Percentiles rank a stretch among this genome's conserved stretches.
Conservation (phyloP, 441 rosid species). For the Erodium moschatum region DNA sequence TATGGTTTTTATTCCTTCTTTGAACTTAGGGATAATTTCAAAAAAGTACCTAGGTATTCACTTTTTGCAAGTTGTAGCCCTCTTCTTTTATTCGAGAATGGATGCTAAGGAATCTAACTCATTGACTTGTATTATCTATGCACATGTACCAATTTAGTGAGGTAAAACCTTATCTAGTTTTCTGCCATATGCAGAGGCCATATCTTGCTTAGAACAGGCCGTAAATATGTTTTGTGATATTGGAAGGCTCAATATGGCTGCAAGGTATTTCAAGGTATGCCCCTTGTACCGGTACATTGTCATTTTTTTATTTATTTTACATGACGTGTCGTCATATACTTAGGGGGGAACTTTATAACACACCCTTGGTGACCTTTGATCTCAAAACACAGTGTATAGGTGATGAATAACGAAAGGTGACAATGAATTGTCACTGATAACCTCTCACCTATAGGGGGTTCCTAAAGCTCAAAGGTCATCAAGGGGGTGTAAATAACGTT, state of each 20-base stretch:
- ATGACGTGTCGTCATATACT: neutral
- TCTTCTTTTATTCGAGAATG: neutral
- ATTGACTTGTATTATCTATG: slow-evolving; percentile 6
- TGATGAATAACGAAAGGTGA: too few relatives aligned
- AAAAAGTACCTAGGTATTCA: too few relatives aligned
- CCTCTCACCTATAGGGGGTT: too few relatives aligned
- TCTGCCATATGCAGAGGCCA: slow-evolving; percentile 57
- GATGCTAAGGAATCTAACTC: neutral
- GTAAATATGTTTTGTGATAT: slow-evolving; percentile 75
- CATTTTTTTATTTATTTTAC: neutral
- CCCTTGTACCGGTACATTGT: slow-evolving; percentile 3
- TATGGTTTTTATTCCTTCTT: neutral
- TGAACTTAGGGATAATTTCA: too few relatives aligned
- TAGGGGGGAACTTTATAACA: too few relatives aligned
- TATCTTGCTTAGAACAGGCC: slow-evolving; percentile 76
- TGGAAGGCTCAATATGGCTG: slow-evolving; percentile 97
- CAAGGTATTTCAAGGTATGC: slow-evolving; percentile 80
- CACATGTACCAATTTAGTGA: neutral
- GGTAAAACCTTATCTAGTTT: neutral
- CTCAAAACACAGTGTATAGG: too few relatives aligned
- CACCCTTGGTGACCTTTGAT: too few relatives aligned
- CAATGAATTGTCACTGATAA: too few relatives aligned
- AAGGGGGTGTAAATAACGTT: too few relatives aligned
- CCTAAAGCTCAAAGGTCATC: too few relatives aligned
- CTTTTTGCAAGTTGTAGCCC: too few relatives aligned